Base-by-base conservation (phyloP, 768 basidiomycete species). In the Brasilioporus rufonigricans region DNA sequence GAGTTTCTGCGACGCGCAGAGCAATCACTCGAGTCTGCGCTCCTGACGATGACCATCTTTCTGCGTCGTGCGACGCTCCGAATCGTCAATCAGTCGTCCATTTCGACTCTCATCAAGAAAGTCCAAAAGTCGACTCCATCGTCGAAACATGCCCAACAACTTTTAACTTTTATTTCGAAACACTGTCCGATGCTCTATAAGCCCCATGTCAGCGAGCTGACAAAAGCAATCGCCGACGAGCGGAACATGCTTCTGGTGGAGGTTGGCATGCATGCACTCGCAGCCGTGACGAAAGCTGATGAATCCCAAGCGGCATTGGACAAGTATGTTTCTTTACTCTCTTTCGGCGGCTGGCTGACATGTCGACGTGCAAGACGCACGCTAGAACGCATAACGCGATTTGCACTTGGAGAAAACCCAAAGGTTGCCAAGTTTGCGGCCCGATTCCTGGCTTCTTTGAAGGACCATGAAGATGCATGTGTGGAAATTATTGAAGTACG, bases 371-470 rank as follows among this genome's bases (percentile, higher is more conserved):
- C 12, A 55, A 93, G 90, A 65, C 81, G 85, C 33, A 84, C 84
- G 1, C 70, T 83, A 12, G 89, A 93, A 26, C 78, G 85, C 16
- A 75, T 89, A 13, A 73, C 72, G 48, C 80, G 81, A 39, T 80
- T 83, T 59, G 87, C 81, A 0, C 62, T 85, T 29, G 82, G 82
- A 24, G 77, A 81, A 5, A 80, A 87, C 49, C 73, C 76, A 24
- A 78, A 81, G 21, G 83, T 87, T 57, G 89, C 92, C 19, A 98
- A 98, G 68, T 95, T 91, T 68, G 89, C 93, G 1, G 84, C 90
- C 3, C 81, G 93, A 21, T 75, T 90, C 32, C 65, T 96, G 21
- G 81, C 86, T 1, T 80, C 79, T 49, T 77, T 77, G 36, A 82
- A 80, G 61, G 77, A 82, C 43, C 75, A 79, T 14, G 76, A 77